phyloP scores from a whole-genome alignment of 179 eudicot genomes.

The Beta corolliflora region DNA sequence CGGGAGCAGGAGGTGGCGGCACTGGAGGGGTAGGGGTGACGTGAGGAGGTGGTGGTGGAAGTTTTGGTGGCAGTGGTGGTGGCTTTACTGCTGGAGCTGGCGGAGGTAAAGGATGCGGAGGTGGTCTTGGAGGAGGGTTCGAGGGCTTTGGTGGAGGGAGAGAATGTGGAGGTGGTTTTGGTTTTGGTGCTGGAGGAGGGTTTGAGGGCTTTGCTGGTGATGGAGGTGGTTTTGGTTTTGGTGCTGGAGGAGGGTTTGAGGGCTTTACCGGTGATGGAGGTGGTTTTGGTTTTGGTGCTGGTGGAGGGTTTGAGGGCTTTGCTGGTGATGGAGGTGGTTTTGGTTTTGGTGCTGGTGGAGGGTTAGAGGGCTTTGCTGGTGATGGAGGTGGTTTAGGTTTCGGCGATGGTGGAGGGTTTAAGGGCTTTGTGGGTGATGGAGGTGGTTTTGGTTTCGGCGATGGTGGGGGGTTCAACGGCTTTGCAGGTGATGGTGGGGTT shows the following conservation, averaged over 20 bases:
- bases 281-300: slow-evolving; percentile 26
- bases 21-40: slow-evolving; percentile 36
- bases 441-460: too few species aligned
- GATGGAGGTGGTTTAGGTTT: slow-evolving; percentile 26
- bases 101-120: slow-evolving; percentile 13
- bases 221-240: slow-evolving; percentile 24
- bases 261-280: slow-evolving; percentile 36
- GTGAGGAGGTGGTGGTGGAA: slow-evolving; percentile 46
- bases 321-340: slow-evolving; percentile 41
- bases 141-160: slow-evolving; percentile 32
- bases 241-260: slow-evolving; percentile 21
- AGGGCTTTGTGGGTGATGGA: too few species aligned
- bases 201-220: slow-evolving; percentile 10
- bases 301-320: slow-evolving; percentile 17
- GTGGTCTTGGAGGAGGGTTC: slow-evolving; percentile 26
- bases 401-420: slow-evolving; percentile 33
- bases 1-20: slow-evolving; percentile 48
- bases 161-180: slow-evolving; percentile 36
- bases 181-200: slow-evolving; percentile 33
- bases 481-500: slow-evolving; percentile 35
- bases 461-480: slow-evolving; percentile 16
- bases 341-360: slow-evolving; percentile 36
- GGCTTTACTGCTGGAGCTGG: slow-evolving; percentile 25
- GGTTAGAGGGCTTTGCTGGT: slow-evolving; percentile 8
- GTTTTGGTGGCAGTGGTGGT: slow-evolving; percentile 33